A percentile compares a stretch with the other conserved stretches of the same genome.
Conservation (phyloP, 2,329 filamentous ascomycete genomes). For the Aspergillus awamori region DNA sequence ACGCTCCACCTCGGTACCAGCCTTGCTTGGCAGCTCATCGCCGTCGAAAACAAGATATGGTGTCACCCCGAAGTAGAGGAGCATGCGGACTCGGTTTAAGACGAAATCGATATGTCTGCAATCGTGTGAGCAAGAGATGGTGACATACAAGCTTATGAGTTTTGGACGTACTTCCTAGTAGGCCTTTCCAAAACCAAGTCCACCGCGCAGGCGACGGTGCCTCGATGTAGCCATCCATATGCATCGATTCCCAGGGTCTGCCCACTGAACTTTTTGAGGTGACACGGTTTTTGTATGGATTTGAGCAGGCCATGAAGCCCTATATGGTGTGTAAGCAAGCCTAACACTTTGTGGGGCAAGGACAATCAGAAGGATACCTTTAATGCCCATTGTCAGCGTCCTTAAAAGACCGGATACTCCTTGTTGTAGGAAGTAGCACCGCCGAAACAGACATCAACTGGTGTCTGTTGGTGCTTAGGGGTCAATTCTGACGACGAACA, state of each 20-base stretch:
- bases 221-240: constrained; percentile 97
- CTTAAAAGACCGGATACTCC: constrained; percentile 32
- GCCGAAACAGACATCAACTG: constrained; percentile 24
- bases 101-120: constrained; percentile 83
- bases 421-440: constrained; percentile 30
- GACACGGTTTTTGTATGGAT: constrained; percentile 88
- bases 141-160: not conserved
- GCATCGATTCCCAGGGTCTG: constrained; percentile 93
- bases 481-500: constrained; percentile 1
- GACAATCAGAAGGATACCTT: constrained; percentile 36
- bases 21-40: constrained; percentile 91
- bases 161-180: constrained; percentile 71
- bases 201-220: constrained; percentile 84
- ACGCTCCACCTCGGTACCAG: constrained; percentile 78
- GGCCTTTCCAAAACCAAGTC: constrained; percentile 88
- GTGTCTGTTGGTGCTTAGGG: constrained; percentile 10
- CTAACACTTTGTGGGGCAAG: constrained; percentile 2
- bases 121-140: constrained; percentile 40
- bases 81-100: constrained; percentile 89
- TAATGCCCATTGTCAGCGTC: constrained; percentile 48
- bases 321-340: constrained; percentile 37
- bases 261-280: constrained; percentile 82
- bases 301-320: constrained; percentile 90
- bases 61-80: constrained; percentile 88
- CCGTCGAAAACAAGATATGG: constrained; percentile 97